A percentile compares a stretch with the other conserved stretches of the same genome.
These are phyloP conservation scores for Pseudognaphalium luteoalbum DNA, from an alignment of 129 eudicot genomes.

Conservation along the genomic window DNA sequence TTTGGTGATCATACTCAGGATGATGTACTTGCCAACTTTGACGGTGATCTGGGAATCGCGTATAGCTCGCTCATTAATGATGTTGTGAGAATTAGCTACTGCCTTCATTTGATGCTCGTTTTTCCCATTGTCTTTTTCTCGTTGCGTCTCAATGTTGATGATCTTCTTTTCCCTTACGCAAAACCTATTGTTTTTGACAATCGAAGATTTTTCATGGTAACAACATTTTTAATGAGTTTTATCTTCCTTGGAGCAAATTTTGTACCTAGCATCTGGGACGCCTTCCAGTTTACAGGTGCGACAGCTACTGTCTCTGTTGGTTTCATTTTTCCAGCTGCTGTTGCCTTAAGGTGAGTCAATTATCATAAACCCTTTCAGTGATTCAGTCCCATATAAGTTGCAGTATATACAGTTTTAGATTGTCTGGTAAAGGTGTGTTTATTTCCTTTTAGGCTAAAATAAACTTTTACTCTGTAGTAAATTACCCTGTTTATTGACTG, in stretches of 20 bases:
- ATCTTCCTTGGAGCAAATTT: constrained; percentile 78
- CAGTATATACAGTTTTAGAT: neutral
- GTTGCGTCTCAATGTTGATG: constrained; percentile 82
- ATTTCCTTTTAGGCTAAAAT: neutral
- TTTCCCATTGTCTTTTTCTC: constrained; percentile 87
- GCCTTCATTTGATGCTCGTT: constrained; percentile 88
- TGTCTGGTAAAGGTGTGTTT: neutral
- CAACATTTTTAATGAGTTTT: constrained; percentile 61
- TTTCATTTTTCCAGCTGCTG: constrained; percentile 80
- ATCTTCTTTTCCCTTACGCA: constrained; percentile 66
- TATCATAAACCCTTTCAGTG: neutral
- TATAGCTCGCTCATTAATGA: constrained; percentile 69
- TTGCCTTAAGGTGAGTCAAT: constrained; percentile 76
- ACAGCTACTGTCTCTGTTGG: constrained; percentile 76
- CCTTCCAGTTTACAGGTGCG: constrained; percentile 95
- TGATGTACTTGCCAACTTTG: constrained; percentile 89
- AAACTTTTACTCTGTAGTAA: neutral
- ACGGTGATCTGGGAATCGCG: constrained; percentile 84
- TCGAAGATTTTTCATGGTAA: constrained; percentile 59
- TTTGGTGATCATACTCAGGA: constrained; percentile 80
- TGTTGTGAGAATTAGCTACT: constrained; percentile 81
- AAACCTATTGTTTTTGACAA: constrained; percentile 69
- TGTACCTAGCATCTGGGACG: constrained; percentile 97
- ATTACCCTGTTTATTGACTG: neutral
- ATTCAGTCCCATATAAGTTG: neutral